A percentile compares a stretch with the other conserved stretches of the same genome.
These are phyloP conservation scores for Aspergillus luchuensis DNA, from an alignment of 2,329 filamentous ascomycete species.

Conservation along the genomic window DNA sequence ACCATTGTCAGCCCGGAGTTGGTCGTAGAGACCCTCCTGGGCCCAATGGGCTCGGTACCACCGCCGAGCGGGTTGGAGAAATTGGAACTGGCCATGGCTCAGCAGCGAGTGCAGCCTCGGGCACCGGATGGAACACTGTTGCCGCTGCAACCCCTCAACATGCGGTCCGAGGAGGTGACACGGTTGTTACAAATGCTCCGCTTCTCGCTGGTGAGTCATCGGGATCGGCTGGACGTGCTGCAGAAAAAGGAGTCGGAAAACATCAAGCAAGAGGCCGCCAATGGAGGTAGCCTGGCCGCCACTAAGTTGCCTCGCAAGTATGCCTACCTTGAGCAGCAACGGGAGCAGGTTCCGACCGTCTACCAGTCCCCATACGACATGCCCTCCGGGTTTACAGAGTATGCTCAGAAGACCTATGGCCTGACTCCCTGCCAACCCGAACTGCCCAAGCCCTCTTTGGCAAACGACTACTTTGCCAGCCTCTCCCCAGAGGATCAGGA, in stretches of 20 bases:
- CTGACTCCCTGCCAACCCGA: slow-evolving; percentile 37
- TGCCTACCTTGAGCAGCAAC: slow-evolving; percentile 44
- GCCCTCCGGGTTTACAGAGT: slow-evolving; percentile 46
- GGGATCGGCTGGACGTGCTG: slow-evolving; percentile 41
- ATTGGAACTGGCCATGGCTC: slow-evolving; percentile 47
- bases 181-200: slow-evolving; percentile 47
- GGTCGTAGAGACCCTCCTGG: slow-evolving; percentile 47
- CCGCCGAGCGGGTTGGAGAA: slow-evolving; percentile 47
- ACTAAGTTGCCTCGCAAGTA: slow-evolving; percentile 41
- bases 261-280: slow-evolving; percentile 36
- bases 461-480: slow-evolving; percentile 45
- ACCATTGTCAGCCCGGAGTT: slow-evolving; percentile 47
- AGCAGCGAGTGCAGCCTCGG: slow-evolving; percentile 45
- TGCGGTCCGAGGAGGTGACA: slow-evolving; percentile 47
- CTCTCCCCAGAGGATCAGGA: slow-evolving; percentile 44
- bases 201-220: slow-evolving; percentile 45
- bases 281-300: slow-evolving; percentile 31
- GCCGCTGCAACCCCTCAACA: slow-evolving; percentile 44
- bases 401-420: slow-evolving; percentile 43
- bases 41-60: slow-evolving; percentile 44
- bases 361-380: slow-evolving; percentile 49
- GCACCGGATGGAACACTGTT: slow-evolving; percentile 42
- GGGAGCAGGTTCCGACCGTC: slow-evolving; percentile 39
- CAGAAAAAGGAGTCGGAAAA: slow-evolving; percentile 42
- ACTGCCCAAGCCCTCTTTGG: slow-evolving; percentile 42